Evolutionary conservation across 441 rosid genomes (phyloP), one percentile per base, ranked within the genome.

Genomic region (Croton setiger): DNA sequence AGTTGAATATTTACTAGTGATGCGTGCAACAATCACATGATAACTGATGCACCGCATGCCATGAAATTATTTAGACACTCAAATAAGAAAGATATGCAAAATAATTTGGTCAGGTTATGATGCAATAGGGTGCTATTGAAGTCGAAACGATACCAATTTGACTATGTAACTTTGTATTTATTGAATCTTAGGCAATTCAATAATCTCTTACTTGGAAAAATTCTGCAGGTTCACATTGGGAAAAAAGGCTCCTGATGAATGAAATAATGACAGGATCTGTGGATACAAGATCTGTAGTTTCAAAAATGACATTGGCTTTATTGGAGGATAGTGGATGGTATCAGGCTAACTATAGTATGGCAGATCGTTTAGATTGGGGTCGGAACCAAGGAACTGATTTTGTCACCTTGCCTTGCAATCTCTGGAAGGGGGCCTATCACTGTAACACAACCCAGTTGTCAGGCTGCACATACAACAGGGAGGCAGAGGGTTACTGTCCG

Each of bases 261-360:
- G 99, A 95, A 83, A 95, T 95, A 72, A 95, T 95, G 99, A 95
- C 99, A 14, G 99, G 99, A 52, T 95, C 99, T 48, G 99, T 95
- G 43, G 99, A 95, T 79, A 91, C 98, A 44, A 83, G 96, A 85
- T 95, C 99, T 48, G 98, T 95, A 5, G 98, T 95, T 78, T 95
- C 99, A 20, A 95, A 91, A 84, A 95, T 95, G 98, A 95, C 98
- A 47, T 77, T 95, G 44, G 99, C 99, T 35, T 80, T 95, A 64
- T 76, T 95, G 78, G 99, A 95, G 80, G 99, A 92, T 76, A 95
- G 99, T 74, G 99, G 99, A 53, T 95, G 99, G 99, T 95, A 92
- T 83, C 89, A 85, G 83, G 97, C 98, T 82, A 89, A 95, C 73
- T 95, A 95, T 80, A 92, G 96, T 68, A 87, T 95, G 98, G 98